Conservation (phyloP, 257 asterid genomes). For the Nicotiana knightiana region DNA sequence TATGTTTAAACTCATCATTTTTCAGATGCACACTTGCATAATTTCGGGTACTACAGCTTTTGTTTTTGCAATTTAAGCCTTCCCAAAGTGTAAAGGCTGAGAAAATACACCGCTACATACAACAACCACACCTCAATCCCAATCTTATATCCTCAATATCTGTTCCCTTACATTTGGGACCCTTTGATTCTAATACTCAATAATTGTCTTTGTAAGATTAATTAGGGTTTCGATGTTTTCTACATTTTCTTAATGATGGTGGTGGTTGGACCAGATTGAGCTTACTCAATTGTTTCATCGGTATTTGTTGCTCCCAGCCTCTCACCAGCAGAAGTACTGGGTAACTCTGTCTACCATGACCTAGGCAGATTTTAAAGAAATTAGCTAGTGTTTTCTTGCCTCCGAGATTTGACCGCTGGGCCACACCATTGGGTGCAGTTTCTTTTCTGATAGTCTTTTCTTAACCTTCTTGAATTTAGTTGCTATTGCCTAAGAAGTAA, state of each 20-base stretch:
- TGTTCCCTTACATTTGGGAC: background rate
- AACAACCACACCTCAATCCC: background rate
- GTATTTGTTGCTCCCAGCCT: too few relatives aligned
- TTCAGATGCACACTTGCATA: background rate
- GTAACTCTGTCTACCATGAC: too few relatives aligned
- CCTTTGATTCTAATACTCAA: background rate
- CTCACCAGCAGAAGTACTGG: too few relatives aligned
- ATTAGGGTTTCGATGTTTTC: background rate
- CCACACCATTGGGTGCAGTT: too few relatives aligned
- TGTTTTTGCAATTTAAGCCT: too few relatives aligned
- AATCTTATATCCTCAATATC: background rate
- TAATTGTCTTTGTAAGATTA: background rate
- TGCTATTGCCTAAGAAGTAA: background rate
- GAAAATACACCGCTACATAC: too few relatives aligned
- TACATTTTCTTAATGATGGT: background rate
- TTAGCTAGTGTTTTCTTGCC: too few relatives aligned
- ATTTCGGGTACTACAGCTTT: background rate
- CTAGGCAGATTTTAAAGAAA: too few relatives aligned
- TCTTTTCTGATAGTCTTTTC: background rate
- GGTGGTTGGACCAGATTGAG: too few relatives aligned
- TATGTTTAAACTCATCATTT: background rate
- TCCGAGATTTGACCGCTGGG: too few relatives aligned
- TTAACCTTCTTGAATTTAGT: background rate
- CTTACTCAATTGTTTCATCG: too few relatives aligned
- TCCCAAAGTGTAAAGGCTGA: too few relatives aligned